Percentiles rank a stretch among this genome's conserved stretches.
Evolutionary conservation across 1,284 basidiomycete genomes (phyloP).

Genomic region (Mycosarcoma maydis): DNA sequence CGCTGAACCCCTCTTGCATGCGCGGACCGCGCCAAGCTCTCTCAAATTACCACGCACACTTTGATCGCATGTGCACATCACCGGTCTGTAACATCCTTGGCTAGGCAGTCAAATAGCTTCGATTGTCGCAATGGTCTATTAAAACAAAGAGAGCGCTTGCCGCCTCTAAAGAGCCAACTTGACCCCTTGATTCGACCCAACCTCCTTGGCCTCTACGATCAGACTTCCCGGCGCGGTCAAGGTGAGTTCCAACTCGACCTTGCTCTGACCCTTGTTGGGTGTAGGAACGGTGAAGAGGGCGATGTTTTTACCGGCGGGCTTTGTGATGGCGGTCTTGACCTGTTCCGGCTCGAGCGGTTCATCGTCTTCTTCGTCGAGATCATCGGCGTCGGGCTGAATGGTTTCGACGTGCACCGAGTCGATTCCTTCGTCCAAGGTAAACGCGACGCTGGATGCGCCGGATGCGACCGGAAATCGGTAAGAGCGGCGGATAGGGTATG

Average conservation of each 20-base stretch:
- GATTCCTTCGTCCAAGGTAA: constrained; percentile 89
- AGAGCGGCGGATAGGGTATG: constrained; percentile 79
- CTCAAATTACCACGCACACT: too few relatives aligned
- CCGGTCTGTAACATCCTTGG: too few relatives aligned
- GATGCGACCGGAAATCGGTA: constrained; percentile 71
- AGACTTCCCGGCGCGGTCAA: constrained; percentile 29
- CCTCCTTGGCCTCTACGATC: constrained; percentile 28
- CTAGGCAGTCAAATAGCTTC: too few relatives aligned
- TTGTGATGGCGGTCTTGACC: constrained; percentile 54
- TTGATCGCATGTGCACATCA: too few relatives aligned
- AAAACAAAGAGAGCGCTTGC: too few relatives aligned
- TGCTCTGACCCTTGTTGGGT: constrained; percentile 24
- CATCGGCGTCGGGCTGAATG: constrained; percentile 48
- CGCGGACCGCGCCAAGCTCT: too few relatives aligned
- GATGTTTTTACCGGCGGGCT: constrained; percentile 37
- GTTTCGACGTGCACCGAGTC: constrained; percentile 79
- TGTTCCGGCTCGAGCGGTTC: constrained; percentile 60
- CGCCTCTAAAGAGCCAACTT: constrained; percentile 19
- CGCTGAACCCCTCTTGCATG: too few relatives aligned
- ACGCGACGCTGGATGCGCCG: constrained; percentile 68
- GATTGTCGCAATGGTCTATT: too few relatives aligned
- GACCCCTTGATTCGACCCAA: constrained; percentile 19
- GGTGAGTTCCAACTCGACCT: constrained; percentile 38
- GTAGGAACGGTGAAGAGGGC: constrained; percentile 46
- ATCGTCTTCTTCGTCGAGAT: constrained; percentile 70